A percentile compares a stretch with the other conserved stretches of the same genome.
These are phyloP conservation scores for Ganoderma sinense DNA, from an alignment of 1,284 basidiomycete species.

Conservation along the genomic window DNA sequence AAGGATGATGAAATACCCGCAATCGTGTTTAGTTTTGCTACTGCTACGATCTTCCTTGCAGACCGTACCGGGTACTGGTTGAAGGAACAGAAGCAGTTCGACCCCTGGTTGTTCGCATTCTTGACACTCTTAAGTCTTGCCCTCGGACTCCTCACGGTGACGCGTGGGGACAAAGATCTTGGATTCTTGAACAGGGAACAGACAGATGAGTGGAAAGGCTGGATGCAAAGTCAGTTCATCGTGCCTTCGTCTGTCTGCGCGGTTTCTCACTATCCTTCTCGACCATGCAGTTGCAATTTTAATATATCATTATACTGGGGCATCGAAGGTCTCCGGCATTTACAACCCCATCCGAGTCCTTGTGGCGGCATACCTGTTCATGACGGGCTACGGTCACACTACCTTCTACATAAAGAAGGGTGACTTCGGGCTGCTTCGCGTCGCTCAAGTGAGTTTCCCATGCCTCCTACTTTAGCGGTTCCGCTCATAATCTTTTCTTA, in stretches of 20 bases:
- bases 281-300: conserved; percentile 76
- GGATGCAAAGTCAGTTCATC: conserved; percentile 85
- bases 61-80: conserved; percentile 86
- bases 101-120: conserved; percentile 70
- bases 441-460: conserved; percentile 61
- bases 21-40: conserved; percentile 70
- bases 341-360: conserved; percentile 90
- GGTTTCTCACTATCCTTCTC: not conserved
- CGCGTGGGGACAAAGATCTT: conserved; percentile 79
- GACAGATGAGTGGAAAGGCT: conserved; percentile 95
- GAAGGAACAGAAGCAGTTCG: conserved; percentile 88
- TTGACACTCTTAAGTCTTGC: conserved; percentile 62
- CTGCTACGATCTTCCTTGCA: conserved; percentile 75
- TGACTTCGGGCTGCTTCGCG: conserved; percentile 81
- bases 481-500: conserved; percentile 38
- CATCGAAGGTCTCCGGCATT: conserved; percentile 87
- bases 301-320: conserved; percentile 90
- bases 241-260: not conserved
- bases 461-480: not conserved
- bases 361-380: conserved; percentile 88
- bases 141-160: conserved; percentile 71
- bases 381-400: conserved; percentile 81
- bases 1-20: conserved; percentile 50
- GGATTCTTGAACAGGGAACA: conserved; percentile 91
- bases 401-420: conserved; percentile 87